Base-by-base conservation (phyloP, 1,284 basidiomycete genomes). In the Vanrija pseudolonga region DNA sequence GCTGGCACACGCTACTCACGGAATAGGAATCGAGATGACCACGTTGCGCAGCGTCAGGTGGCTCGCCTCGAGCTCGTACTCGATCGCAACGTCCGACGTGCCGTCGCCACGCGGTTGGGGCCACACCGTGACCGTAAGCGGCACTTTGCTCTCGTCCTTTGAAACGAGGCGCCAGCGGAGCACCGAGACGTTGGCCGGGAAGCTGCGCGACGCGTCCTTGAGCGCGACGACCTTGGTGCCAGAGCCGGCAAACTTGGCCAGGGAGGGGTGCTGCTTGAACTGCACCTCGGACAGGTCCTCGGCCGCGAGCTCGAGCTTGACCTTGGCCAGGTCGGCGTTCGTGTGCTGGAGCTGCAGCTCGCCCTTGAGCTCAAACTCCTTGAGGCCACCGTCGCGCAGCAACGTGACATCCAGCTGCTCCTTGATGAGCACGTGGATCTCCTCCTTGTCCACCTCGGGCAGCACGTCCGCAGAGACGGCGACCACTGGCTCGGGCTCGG, bases 81-180 rank as follows among this genome's bases (percentile, higher is more conserved):
- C 95, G 66, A 98, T 90, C 72, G 89, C 95, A 53, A 97, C 90
- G 63, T 96, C 92, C 64, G 87, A 90, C 1, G 86, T 87, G 23
- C 91, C 91, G 64, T 92, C 87, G 64, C 90, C 92, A 47, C 88
- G 87, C 2, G 89, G 87, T 26, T 90, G 88, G 5, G 94, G 94
- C 95, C 95, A 98, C 76, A 90, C 94, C 68, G 92, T 97, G 74
- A 98, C 92, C 90, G 89, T 89, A 54, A 98, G 76, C 2, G 95
- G 95, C 19, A 96, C 85, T 59, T 88, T 83, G 56, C 85, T 89
- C 79, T 98, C 95, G 74, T 98, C 95, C 68, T 88, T 92, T 24
- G 89, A 88, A 1, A 85, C 81, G 76, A 95, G 87, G 64, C 93
- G 81, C 95, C 95, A 98, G 74, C 91, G 91, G 63, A 98, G 78